phyloP scores from a whole-genome alignment of 2,329 filamentous ascomycete species.

The Lasiodiplodia sp. region DNA sequence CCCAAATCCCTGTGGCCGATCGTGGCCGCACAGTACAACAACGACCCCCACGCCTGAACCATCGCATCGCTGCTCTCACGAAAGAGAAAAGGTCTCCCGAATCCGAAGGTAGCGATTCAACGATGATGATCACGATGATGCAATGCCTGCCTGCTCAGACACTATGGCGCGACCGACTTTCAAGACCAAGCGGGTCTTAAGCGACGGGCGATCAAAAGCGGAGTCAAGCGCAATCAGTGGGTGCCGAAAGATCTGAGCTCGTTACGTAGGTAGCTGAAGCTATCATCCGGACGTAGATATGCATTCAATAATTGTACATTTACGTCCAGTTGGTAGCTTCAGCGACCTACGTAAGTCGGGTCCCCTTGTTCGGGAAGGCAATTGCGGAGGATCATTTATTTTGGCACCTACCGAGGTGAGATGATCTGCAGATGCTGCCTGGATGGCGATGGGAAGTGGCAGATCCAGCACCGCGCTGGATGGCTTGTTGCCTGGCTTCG shows the following conservation, averaged over 20 bases:
- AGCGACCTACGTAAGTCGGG: too few species aligned
- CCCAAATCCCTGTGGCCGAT: constrained; percentile 1
- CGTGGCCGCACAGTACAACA: not conserved
- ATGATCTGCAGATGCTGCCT: constrained; percentile 11
- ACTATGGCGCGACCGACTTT: not conserved
- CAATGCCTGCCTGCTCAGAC: too few species aligned
- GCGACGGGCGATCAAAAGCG: constrained; percentile 10
- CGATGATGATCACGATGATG: too few species aligned
- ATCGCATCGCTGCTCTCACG: not conserved
- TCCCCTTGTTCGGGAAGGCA: too few species aligned
- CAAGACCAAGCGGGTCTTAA: not conserved
- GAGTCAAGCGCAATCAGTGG: not conserved
- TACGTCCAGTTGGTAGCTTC: too few species aligned
- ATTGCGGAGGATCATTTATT: not conserved
- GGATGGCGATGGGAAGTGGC: not conserved
- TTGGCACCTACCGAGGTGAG: not conserved
- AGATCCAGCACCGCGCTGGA: not conserved
- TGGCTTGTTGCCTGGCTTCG: constrained; percentile 15
- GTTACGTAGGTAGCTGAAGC: too few species aligned
- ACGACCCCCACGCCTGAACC: not conserved
- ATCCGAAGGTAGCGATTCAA: too few species aligned
- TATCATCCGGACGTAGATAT: too few species aligned
- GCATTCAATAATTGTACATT: too few species aligned
- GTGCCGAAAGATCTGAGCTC: too few species aligned
- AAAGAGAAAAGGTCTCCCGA: too few species aligned